Conservation (phyloP, 306 rosid genomes). For the Fragaria nilgerrensis region DNA sequence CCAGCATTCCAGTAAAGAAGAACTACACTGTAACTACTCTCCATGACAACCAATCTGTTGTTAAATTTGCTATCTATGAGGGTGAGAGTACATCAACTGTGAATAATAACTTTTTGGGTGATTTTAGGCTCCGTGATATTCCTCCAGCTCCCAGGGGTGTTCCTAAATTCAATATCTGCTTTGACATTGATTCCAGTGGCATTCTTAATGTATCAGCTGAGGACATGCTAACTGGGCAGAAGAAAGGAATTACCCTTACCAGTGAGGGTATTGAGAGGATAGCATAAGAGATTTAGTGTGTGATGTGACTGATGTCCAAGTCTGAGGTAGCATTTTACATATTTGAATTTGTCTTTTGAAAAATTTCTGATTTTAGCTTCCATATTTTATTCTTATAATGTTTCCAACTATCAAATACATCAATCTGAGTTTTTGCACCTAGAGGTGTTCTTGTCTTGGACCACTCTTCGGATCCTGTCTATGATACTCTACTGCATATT, state of each 20-base stretch:
- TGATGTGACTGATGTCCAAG: no score
- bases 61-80: neutral
- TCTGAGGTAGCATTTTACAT: no score
- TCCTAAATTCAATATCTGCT: neutral
- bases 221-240: neutral
- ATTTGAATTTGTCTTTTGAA: no score
- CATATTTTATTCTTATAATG: no score
- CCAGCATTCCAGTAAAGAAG: neutral
- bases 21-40: neutral
- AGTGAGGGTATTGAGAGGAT: neutral
- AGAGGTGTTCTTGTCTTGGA: no score
- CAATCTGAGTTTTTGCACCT: no score
- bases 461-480: no score
- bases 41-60: neutral
- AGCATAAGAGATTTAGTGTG: no score
- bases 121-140: neutral
- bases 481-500: no score
- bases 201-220: constrained; percentile 9
- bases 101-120: neutral
- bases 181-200: constrained; percentile 9
- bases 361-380: no score
- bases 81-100: constrained; percentile 1
- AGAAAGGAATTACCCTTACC: neutral
- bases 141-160: constrained; percentile 1
- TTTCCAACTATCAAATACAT: no score